Evolutionary conservation across 768 basidiomycete genomes (phyloP).

Genomic region (Auriculariales sp.): DNA sequence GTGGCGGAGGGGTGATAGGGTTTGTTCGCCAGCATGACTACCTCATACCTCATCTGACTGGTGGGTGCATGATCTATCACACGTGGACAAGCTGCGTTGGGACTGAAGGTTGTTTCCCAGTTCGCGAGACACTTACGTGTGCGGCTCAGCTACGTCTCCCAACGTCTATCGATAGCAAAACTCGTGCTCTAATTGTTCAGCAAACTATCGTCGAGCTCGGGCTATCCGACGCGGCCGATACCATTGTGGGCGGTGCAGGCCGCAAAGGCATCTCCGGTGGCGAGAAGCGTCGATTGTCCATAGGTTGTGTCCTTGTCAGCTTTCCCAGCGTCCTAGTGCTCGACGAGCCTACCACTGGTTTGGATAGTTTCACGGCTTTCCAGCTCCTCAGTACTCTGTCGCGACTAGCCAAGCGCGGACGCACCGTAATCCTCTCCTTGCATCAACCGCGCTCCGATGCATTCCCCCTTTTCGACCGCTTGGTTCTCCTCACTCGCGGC

Average conservation of each 20-base stretch:
- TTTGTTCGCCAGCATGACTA: constrained; percentile 27
- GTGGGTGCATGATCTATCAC: constrained; percentile 6
- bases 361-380: constrained; percentile 17
- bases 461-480: constrained; percentile 29
- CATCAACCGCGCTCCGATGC: constrained; percentile 35
- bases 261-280: constrained; percentile 36
- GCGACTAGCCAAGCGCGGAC: constrained; percentile 15
- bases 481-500: constrained; percentile 28
- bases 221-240: constrained; percentile 25
- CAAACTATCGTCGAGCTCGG: constrained; percentile 30
- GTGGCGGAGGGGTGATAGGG: constrained; percentile 13
- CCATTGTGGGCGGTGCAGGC: constrained; percentile 26
- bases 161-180: constrained; percentile 14
- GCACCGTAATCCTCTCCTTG: constrained; percentile 29
- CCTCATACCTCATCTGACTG: constrained; percentile 24
- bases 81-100: not conserved
- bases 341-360: constrained; percentile 21
- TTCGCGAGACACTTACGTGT: constrained; percentile 24
- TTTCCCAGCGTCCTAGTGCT: constrained; percentile 29
- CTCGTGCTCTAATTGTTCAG: constrained; percentile 22
- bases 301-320: constrained; percentile 31
- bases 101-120: constrained; percentile 7
- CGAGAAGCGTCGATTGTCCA: constrained; percentile 26
- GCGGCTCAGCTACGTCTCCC: constrained; percentile 24
- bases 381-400: constrained; percentile 18